A percentile compares a stretch with the other conserved stretches of the same genome.
These are phyloP conservation scores for Myxozyma nipponensis DNA, from an alignment of 805 yeast species.

Conservation along the genomic window DNA sequence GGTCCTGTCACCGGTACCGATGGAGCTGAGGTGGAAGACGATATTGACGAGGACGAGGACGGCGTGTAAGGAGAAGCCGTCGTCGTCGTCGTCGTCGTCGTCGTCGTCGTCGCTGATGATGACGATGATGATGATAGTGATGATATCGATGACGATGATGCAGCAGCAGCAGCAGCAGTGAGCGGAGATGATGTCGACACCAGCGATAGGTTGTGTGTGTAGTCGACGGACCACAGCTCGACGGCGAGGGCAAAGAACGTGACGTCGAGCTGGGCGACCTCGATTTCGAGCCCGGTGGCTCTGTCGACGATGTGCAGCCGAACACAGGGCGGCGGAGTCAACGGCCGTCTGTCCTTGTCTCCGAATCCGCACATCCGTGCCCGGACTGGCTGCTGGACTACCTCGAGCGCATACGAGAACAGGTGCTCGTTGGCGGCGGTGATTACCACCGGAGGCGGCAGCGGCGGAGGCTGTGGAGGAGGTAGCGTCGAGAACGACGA, in stretches of 20 bases:
- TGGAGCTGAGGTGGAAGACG: neutral
- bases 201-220: slow-evolving; percentile 29
- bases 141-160: neutral
- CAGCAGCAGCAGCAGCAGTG: neutral
- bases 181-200: slow-evolving; percentile 16
- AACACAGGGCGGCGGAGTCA: slow-evolving; percentile 37
- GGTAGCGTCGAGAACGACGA: no score
- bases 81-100: neutral
- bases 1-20: slow-evolving; percentile 26
- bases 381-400: slow-evolving; percentile 45
- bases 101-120: neutral
- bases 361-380: slow-evolving; percentile 50
- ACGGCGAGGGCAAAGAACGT: slow-evolving; percentile 40
- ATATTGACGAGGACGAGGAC: neutral
- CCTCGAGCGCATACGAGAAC: slow-evolving; percentile 32
- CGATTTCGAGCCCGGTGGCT: slow-evolving; percentile 32
- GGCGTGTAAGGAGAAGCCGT: neutral
- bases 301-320: slow-evolving; percentile 29
- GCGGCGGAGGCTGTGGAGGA: neutral
- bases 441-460: neutral
- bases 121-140: neutral
- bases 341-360: slow-evolving; percentile 38
- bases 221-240: slow-evolving; percentile 43
- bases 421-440: slow-evolving; percentile 5
- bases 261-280: slow-evolving; percentile 35